These are phyloP conservation scores for Fusarium solani-melongenae DNA, from an alignment of 2,329 filamentous ascomycete genomes.

Conservation along the genomic window DNA sequence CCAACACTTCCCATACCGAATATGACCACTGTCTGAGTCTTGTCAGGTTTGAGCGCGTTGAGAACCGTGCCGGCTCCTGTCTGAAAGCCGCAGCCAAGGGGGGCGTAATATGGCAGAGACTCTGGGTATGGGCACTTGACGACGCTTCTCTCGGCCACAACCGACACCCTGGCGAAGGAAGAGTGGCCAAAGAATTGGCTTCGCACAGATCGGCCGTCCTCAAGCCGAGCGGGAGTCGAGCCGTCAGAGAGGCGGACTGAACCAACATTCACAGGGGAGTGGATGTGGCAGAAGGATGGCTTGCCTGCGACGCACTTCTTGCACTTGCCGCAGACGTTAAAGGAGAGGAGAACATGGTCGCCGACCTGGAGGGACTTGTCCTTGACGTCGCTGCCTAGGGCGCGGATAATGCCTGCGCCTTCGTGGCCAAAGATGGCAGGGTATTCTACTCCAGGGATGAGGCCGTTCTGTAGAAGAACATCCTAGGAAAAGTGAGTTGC, in stretches of 20 bases:
- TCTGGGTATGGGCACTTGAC: conserved; percentile 22
- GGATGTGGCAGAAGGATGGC: conserved; percentile 20
- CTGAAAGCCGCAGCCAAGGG: conserved; percentile 23
- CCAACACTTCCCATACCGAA: conserved; percentile 22
- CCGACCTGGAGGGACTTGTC: conserved; percentile 11
- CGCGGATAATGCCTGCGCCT: conserved; percentile 13
- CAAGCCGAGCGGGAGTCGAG: conserved; percentile 11
- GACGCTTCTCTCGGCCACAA: conserved; percentile 19
- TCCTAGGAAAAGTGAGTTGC: not conserved
- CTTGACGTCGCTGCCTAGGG: not conserved
- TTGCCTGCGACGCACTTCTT: conserved; percentile 15
- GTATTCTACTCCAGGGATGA: conserved; percentile 15
- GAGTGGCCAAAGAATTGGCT: conserved; percentile 23
- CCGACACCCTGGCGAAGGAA: conserved; percentile 14
- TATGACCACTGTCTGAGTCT: conserved; percentile 5
- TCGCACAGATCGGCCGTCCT: conserved; percentile 9
- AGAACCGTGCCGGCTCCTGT: conserved; percentile 18
- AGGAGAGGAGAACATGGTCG: conserved; percentile 22
- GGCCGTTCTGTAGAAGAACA: conserved; percentile 10
- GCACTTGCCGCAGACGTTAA: conserved; percentile 21
- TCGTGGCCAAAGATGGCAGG: conserved; percentile 23
- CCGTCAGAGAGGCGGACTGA: conserved; percentile 17
- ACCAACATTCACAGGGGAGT: conserved; percentile 12
- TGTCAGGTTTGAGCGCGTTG: conserved; percentile 15
- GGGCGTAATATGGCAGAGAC: conserved; percentile 9